Evolutionary conservation across 495 filamentous ascomycete genomes (phyloP), one percentile per base, ranked within the genome.

Genomic region (Neurospora intermedia): DNA sequence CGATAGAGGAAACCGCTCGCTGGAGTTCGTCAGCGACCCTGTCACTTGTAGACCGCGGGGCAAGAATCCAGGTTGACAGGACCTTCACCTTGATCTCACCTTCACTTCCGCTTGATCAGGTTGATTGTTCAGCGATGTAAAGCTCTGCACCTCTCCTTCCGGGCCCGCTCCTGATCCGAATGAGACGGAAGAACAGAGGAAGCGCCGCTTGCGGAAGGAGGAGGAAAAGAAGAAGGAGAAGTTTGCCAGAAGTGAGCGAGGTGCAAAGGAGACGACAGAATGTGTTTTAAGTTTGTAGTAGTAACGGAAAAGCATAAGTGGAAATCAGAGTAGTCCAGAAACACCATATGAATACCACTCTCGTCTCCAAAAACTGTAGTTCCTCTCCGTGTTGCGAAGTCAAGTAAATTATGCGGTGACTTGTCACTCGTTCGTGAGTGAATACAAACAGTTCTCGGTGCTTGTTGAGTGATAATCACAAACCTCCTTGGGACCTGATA

Each of bases 181-280:
- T 0, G 94, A 97, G 82, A 96, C 93, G 0, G 85, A 89, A 35
- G 92, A 94, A 75, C 88, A 96, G 79, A 89, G 87, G 46, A 80
- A 83, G 38, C 92, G 90, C 75, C 88, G 94, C 20, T 83, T 95
- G 5, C 88, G 93, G 42, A 97, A 94, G 75, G 93, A 97, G 78
- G 85, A 87, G 40, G 9, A 45, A 10, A 13, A 38, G 35, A 6
- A 38, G 4, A 13, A 54, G 20, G 10, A 20, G 20, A 20, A n/a
- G 43, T 18, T n/a, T 46, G 18, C 16, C 7, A n/a, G 43, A 4
- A 46, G 18, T 46, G 43, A 46, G 43, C 7, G 43, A 46, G 18
- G 43, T n/a, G 18, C 18, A 46, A 45, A 46, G 43, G 43, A 18
- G 43, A 46, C 43, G 18, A 4, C 43, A 45, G 43, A 46, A 54